These are phyloP conservation scores for Clonostachys sp. DNA, from an alignment of 2,329 filamentous ascomycete species.

Conservation along the genomic window DNA sequence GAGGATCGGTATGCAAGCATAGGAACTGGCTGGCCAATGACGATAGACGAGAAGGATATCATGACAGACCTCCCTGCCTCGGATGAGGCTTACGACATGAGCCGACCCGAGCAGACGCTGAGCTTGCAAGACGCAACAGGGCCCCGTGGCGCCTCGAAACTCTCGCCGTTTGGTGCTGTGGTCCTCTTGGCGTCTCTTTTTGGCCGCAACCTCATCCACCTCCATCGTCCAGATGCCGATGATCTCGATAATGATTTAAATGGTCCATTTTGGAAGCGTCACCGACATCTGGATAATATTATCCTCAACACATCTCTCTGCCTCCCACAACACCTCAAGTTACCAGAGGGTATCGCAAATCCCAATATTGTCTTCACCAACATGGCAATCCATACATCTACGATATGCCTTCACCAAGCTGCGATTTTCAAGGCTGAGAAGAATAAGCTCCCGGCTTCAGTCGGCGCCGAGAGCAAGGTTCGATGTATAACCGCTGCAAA, in stretches of 20 bases:
- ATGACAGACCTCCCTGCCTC: constrained; percentile 78
- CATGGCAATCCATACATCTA: constrained; percentile 95
- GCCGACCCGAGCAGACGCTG: constrained; percentile 67
- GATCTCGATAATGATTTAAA: constrained; percentile 85
- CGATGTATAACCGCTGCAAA: constrained; percentile 90
- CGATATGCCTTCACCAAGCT: constrained; percentile 96
- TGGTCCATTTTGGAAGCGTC: constrained; percentile 92
- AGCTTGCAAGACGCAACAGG: constrained; percentile 66
- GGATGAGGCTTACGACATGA: constrained; percentile 81
- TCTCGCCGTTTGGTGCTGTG: constrained; percentile 77
- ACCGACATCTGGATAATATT: constrained; percentile 84
- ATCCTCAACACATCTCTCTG: constrained; percentile 81
- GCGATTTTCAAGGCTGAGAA: constrained; percentile 97
- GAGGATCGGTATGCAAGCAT: constrained; percentile 91
- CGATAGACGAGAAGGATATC: constrained; percentile 86
- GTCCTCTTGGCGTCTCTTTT: constrained; percentile 85
- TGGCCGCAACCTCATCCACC: constrained; percentile 83
- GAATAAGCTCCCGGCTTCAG: constrained; percentile 69
- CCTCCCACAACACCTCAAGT: constrained; percentile 73
- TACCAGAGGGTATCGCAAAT: constrained; percentile 71
- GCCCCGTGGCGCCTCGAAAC: constrained; percentile 64
- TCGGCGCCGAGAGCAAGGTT: constrained; percentile 86
- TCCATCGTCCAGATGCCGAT: constrained; percentile 79
- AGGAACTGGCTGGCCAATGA: constrained; percentile 96
- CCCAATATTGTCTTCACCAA: constrained; percentile 90